Base-by-base conservation (phyloP, 2,329 filamentous ascomycete genomes). In the Penicillium aurantiogriseum region DNA sequence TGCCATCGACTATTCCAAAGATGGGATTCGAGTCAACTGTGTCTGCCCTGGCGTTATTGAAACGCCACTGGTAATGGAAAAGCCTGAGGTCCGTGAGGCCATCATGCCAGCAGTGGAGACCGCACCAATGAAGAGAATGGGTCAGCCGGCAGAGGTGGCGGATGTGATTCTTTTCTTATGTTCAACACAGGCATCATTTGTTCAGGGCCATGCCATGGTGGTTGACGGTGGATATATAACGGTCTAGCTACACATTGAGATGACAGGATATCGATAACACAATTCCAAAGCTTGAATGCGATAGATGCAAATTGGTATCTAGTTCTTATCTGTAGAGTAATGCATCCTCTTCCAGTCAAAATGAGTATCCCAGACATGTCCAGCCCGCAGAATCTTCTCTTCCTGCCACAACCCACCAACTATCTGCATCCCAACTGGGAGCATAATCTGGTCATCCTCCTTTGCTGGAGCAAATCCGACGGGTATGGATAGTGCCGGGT, bases 391-490 rank as follows among this genome's bases (percentile, higher is more conserved):
- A 8, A 69, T 58, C 53, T 69, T 69, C 15, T 63, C 63, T 29
- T 71, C 68, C 23, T 70, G 60, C 67, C 68, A 70, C 39, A 69
- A 48, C 0, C 67, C 64, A 40, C 81, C 82, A 13, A 85, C 79
- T 47, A 85, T 76, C 63, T 85, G 82, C 75, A 85, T 76, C 0
- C 82, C 80, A 0, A 84, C 80, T 0, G 82, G 83, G 21, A 85
- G 64, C 54, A 67, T 59, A 0, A 79, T 48, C 2, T 67, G 39
- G 1, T 46, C 23, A 47, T 69, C 51, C 6, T 67, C 69, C 35
- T 57, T 64, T 5, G 68, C 64, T 6, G 67, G 58, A 2, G 78
- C 70, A 62, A 79, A 77, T 0, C 83, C 82, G 35, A 82, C 72
- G 0, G 82, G 83, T 45, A 85, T 70, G 0, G 79, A 76, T 60